Evolutionary conservation across 257 asterid genomes (phyloP).

Genomic region (Capsicum chinense): DNA sequence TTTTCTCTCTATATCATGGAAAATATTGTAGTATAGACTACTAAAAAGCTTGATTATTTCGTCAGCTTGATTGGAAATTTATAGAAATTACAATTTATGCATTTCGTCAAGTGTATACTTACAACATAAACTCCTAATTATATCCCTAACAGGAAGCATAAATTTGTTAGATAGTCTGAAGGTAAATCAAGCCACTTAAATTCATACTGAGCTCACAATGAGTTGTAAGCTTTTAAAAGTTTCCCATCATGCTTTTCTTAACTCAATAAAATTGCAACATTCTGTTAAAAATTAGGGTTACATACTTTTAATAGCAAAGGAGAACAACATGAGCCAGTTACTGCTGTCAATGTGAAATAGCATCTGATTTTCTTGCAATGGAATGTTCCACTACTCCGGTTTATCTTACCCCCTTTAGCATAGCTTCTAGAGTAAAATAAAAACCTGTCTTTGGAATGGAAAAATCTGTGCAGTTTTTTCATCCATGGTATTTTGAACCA

Average conservation of each 20-base stretch:
- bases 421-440: not conserved
- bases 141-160: not conserved
- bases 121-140: not conserved
- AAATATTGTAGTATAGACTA: not conserved
- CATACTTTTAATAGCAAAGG: not conserved
- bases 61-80: not conserved
- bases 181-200: not conserved
- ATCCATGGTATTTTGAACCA: not conserved
- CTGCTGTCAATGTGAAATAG: not conserved
- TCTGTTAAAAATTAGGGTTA: not conserved
- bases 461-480: not conserved
- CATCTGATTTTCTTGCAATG: not conserved
- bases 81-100: not conserved
- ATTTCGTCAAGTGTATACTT: not conserved
- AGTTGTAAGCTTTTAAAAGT: not conserved
- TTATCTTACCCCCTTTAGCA: not conserved
- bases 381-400: not conserved
- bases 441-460: not conserved
- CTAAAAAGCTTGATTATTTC: not conserved
- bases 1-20: not conserved
- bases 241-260: not conserved
- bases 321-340: not conserved
- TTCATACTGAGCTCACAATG: not conserved
- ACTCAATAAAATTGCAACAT: not conserved
- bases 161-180: not conserved